Evolutionary conservation across 179 eudicot species (phyloP).

Genomic region (Sideroxylon spinosum): DNA sequence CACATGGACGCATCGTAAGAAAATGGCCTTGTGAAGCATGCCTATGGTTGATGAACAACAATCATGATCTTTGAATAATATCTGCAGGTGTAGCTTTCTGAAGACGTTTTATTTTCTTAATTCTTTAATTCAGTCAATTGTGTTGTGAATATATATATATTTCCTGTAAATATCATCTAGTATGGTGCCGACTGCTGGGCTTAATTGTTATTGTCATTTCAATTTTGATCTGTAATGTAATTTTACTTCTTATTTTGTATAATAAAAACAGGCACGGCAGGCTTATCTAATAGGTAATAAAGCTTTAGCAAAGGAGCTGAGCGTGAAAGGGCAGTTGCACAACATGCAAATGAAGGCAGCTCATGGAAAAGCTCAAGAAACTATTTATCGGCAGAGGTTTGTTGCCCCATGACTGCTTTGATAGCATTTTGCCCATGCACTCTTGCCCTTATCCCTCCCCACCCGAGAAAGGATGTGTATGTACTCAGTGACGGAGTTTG

Average conservation of each 20-base stretch:
- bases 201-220: neutral
- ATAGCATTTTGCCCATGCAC: neutral
- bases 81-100: neutral
- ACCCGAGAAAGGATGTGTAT: no score
- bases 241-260: conserved; percentile 3
- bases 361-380: conserved; percentile 84
- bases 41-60: neutral
- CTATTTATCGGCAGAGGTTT: conserved; percentile 83
- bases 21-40: neutral
- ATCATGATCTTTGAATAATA: neutral
- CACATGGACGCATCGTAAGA: neutral
- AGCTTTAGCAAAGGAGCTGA: conserved; percentile 86
- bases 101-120: neutral
- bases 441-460: no score
- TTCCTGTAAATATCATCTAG: neutral
- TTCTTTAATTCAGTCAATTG: neutral
- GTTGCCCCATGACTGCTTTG: conserved; percentile 20
- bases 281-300: conserved; percentile 85
- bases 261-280: conserved; percentile 67
- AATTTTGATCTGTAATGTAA: neutral
- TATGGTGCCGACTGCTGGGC: conserved; percentile 1
- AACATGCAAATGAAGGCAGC: conserved; percentile 97
- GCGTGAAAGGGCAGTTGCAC: conserved; percentile 83
- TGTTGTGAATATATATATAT: no score
- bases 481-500: no score